Evolutionary conservation across 2,329 filamentous ascomycete genomes (phyloP).

Genomic region (Gnomoniopsis sp.): DNA sequence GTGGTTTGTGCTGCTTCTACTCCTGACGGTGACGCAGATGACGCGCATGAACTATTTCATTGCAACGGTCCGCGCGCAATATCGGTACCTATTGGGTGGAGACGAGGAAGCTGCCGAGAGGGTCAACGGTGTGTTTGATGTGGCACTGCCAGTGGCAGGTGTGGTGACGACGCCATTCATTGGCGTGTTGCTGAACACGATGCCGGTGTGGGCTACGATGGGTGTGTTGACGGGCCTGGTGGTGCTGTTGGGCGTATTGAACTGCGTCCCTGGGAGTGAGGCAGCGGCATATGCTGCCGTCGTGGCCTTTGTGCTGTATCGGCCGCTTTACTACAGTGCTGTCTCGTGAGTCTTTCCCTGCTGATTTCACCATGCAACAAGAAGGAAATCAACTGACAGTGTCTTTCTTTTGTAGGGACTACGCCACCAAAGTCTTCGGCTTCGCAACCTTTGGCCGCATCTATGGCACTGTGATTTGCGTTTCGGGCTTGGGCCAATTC

Average conservation of each 20-base stretch:
- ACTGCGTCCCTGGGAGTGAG: slow-evolving; percentile 40
- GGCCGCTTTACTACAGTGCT: slow-evolving; percentile 73
- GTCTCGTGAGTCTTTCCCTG: slow-evolving; percentile 48
- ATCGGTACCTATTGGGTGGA: slow-evolving; percentile 59
- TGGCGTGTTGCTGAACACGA: slow-evolving; percentile 63
- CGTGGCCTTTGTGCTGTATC: slow-evolving; percentile 65
- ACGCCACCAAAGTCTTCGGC: slow-evolving; percentile 73
- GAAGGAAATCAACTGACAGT: background rate
- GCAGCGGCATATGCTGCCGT: slow-evolving; percentile 67
- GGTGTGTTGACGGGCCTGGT: slow-evolving; percentile 56
- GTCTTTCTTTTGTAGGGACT: slow-evolving; percentile 46
- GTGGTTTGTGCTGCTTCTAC: slow-evolving; percentile 69
- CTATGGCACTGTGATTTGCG: slow-evolving; percentile 71
- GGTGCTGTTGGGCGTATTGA: slow-evolving; percentile 60
- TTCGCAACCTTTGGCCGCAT: slow-evolving; percentile 79
- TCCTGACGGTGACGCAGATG: slow-evolving; percentile 60
- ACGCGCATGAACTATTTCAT: slow-evolving; percentile 69
- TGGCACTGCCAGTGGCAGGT: slow-evolving; percentile 63
- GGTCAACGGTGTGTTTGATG: slow-evolving; percentile 40
- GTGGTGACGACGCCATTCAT: slow-evolving; percentile 70
- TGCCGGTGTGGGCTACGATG: slow-evolving; percentile 59
- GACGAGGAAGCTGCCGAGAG: slow-evolving; percentile 36
- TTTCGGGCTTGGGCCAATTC: slow-evolving; percentile 70
- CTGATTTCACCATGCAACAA: background rate
- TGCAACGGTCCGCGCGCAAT: slow-evolving; percentile 67